Conservation (phyloP, 805 yeast genomes). For the Clavispora santaluciae region DNA sequence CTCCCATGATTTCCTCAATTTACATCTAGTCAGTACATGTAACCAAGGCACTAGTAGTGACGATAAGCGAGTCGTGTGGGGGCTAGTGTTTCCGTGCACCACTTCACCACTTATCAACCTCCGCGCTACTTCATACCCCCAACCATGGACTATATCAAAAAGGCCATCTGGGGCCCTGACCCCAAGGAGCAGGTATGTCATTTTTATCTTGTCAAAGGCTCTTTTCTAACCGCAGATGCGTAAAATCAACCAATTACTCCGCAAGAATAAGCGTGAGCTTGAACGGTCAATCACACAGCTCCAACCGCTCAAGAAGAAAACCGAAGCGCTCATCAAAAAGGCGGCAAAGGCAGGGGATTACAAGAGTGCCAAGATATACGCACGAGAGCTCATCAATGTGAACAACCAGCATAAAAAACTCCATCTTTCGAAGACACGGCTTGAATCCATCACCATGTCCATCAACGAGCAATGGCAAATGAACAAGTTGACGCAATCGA, state of each 20-base stretch:
- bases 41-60: too few relatives aligned
- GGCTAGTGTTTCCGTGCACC: not conserved
- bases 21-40: too few relatives aligned
- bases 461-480: conserved; percentile 88
- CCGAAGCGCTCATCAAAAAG: conserved; percentile 68
- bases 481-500: conserved; percentile 74
- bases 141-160: conserved; percentile 76
- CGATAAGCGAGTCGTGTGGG: not conserved
- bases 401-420: conserved; percentile 71
- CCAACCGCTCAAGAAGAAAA: conserved; percentile 59
- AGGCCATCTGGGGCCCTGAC: conserved; percentile 94
- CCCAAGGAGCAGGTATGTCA: conserved; percentile 75
- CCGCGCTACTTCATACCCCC: not conserved
- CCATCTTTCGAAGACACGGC: conserved; percentile 75
- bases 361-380: conserved; percentile 72
- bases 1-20: too few relatives aligned
- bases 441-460: conserved; percentile 83
- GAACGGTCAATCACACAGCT: conserved; percentile 72
- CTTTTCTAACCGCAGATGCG: conserved; percentile 41
- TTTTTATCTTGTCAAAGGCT: not conserved
- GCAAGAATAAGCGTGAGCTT: conserved; percentile 79
- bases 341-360: conserved; percentile 74
- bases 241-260: conserved; percentile 69
- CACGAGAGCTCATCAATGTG: conserved; percentile 71
- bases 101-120: not conserved